Percentiles rank a stretch among this genome's conserved stretches.
Evolutionary conservation across 805 yeast species (phyloP).

Genomic region (Maudiozyma barnettii): DNA sequence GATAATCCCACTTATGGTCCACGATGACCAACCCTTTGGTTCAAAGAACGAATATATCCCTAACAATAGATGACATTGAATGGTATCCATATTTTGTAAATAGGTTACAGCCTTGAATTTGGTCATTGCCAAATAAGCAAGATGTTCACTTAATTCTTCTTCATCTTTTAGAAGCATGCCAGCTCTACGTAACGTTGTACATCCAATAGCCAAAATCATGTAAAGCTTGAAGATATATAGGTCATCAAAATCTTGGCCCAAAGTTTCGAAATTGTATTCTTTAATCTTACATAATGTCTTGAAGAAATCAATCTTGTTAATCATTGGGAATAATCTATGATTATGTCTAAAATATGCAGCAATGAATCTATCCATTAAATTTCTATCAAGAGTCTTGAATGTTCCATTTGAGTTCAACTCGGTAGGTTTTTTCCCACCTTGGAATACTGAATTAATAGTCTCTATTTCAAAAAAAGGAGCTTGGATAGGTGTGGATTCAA

Average conservation of each 20-base stretch:
- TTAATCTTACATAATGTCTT: constrained; percentile 26
- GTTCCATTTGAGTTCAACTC: constrained; percentile 21
- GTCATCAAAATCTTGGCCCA: constrained; percentile 18
- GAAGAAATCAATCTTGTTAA: constrained; percentile 32
- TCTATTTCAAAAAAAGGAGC: constrained; percentile 27
- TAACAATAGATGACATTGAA: constrained; percentile 35
- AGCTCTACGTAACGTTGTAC: constrained; percentile 39
- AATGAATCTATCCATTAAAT: constrained; percentile 30
- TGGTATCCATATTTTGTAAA: constrained; percentile 33
- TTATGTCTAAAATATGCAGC: constrained; percentile 39
- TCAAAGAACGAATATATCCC: constrained; percentile 45
- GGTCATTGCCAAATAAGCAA: constrained; percentile 35
- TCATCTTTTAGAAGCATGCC: constrained; percentile 31
- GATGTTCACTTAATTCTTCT: constrained; percentile 32
- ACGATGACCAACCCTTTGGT: constrained; percentile 39
- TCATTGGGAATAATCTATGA: constrained; percentile 37
- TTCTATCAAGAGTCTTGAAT: constrained; percentile 25
- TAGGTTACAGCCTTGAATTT: constrained; percentile 32
- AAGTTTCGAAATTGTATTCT: constrained; percentile 22
- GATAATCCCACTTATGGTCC: constrained; percentile 44
- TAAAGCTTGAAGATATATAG: constrained; percentile 36
- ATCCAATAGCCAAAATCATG: constrained; percentile 48
- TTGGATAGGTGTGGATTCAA: constrained; percentile 22
- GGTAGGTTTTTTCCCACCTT: constrained; percentile 24
- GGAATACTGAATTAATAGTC: constrained; percentile 20